Conservation (phyloP, 2,329 filamentous ascomycete species). For the Tolypocladium nubicola region DNA sequence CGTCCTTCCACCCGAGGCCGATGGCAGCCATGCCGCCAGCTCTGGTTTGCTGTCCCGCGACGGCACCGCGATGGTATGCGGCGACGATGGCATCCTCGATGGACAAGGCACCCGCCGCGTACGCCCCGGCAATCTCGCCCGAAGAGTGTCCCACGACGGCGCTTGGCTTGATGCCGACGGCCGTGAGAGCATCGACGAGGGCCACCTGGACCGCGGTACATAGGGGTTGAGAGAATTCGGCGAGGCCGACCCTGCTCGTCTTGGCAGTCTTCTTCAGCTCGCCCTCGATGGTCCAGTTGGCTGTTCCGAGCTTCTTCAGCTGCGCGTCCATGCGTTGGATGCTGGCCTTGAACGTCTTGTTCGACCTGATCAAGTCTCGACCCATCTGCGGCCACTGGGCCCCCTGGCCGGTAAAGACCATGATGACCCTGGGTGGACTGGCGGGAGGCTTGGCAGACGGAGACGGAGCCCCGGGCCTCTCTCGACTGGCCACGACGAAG, state of each 20-base stretch:
- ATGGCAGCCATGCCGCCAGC: constrained; percentile 13
- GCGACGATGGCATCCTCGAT: not conserved
- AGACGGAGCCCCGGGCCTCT: no score
- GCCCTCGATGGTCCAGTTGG: not conserved
- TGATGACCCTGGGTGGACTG: not conserved
- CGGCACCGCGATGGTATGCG: constrained; percentile 11
- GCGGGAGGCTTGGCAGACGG: no score
- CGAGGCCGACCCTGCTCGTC: not conserved
- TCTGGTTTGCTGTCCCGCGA: not conserved
- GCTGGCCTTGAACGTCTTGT: no score
- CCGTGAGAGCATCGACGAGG: not conserved
- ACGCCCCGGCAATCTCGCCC: not conserved
- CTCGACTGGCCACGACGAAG: no score
- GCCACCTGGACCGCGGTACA: not conserved
- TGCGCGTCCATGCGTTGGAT: no score
- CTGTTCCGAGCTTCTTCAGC: no score
- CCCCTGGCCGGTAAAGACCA: not conserved
- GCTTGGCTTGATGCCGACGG: not conserved
- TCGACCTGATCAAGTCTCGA: not conserved
- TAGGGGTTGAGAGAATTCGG: not conserved
- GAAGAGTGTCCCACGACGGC: not conserved
- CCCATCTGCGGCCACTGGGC: not conserved
- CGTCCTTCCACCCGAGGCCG: constrained; percentile 17
- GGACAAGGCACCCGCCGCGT: not conserved
- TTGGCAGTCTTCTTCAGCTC: not conserved